Conservation (phyloP, 306 rosid genomes). For the Prunus padus region DNA sequence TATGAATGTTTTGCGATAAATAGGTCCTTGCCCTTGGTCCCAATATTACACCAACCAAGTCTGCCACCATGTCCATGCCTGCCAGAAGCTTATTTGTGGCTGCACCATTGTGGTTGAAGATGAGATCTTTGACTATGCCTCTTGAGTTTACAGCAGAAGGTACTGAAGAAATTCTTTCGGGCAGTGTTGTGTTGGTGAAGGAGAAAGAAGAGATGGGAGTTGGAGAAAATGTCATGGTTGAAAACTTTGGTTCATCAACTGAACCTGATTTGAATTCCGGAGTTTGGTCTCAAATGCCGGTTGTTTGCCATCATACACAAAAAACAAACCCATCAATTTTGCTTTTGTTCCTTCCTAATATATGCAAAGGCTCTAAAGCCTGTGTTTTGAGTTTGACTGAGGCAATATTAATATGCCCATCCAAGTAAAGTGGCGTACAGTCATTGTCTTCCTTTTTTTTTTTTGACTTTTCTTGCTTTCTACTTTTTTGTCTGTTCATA, state of each 20-base stretch:
- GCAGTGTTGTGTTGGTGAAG: constrained; percentile 44
- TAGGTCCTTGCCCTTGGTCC: constrained; percentile 88
- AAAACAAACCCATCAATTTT: no score
- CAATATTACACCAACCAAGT: constrained; percentile 83
- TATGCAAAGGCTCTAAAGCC: no score
- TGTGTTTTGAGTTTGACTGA: no score
- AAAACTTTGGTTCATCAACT: constrained; percentile 10
- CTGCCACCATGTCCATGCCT: constrained; percentile 82
- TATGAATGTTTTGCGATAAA: constrained; percentile 79
- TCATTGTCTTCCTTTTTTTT: no score
- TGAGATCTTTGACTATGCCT: constrained; percentile 64
- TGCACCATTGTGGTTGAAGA: constrained; percentile 72
- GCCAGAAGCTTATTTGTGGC: constrained; percentile 75
- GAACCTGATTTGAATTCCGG: constrained; percentile 8
- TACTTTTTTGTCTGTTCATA: no score
- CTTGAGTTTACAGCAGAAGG: constrained; percentile 37
- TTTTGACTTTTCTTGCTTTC: no score
- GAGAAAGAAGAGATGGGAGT: constrained; percentile 52
- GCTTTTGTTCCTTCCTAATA: no score
- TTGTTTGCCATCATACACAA: no score
- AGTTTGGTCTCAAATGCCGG: no score
- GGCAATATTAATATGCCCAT: no score
- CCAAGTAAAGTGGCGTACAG: no score
- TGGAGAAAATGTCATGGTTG: constrained; percentile 65
- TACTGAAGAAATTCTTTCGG: constrained; percentile 38